Evolutionary conservation across 768 basidiomycete species (phyloP).

Genomic region (Lentinus tigrinus): DNA sequence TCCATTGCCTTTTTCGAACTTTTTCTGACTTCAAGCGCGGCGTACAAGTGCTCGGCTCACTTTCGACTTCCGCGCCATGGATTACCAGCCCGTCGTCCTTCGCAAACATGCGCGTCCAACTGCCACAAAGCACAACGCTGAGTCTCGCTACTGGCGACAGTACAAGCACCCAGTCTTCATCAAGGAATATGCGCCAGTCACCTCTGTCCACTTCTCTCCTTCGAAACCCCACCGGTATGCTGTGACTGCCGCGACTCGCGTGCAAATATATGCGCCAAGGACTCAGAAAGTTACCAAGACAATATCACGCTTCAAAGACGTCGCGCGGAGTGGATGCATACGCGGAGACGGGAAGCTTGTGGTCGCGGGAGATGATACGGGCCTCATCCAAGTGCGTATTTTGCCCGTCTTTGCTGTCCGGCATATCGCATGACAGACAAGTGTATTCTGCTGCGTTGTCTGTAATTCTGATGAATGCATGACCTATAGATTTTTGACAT

Average conservation of each 20-base stretch:
- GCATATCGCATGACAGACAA: too few relatives aligned
- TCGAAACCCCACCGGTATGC: constrained; percentile 91
- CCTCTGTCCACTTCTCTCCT: constrained; percentile 88
- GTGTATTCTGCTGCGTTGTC: neutral
- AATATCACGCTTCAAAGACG: constrained; percentile 95
- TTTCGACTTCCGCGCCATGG: constrained; percentile 43
- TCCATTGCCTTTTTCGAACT: constrained; percentile 22
- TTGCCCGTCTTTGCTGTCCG: neutral
- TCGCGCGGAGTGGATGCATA: constrained; percentile 86
- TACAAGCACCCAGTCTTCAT: constrained; percentile 91
- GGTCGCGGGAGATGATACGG: constrained; percentile 93
- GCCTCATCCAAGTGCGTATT: constrained; percentile 66
- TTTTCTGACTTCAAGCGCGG: neutral
- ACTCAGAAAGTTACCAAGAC: constrained; percentile 97
- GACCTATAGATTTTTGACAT: constrained; percentile 76
- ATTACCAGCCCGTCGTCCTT: constrained; percentile 77
- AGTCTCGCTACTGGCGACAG: constrained; percentile 84
- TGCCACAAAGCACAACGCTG: constrained; percentile 59
- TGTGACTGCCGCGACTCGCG: constrained; percentile 89
- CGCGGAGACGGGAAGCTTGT: constrained; percentile 92
- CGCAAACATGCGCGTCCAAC: constrained; percentile 56
- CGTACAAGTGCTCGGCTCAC: neutral
- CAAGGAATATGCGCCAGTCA: constrained; percentile 96
- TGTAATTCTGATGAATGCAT: neutral
- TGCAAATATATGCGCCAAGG: constrained; percentile 94